These are phyloP conservation scores for Staphylotrichum longicolle DNA, from an alignment of 495 filamentous ascomycete genomes.

Conservation along the genomic window DNA sequence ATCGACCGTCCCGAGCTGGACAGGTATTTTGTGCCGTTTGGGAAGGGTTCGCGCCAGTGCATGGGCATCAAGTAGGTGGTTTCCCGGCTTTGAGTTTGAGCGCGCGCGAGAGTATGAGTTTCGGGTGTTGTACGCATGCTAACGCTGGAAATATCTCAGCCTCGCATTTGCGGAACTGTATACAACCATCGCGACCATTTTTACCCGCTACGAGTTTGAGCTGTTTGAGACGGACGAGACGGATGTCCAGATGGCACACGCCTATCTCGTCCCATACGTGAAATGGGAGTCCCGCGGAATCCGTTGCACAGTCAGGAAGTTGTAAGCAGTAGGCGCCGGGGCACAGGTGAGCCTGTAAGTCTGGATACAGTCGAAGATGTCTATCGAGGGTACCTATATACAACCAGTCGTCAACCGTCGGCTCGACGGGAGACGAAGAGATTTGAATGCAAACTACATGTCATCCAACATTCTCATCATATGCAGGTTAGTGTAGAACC, in stretches of 20 bases:
- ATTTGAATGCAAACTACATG: too few relatives aligned
- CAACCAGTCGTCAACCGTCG: too few relatives aligned
- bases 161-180: slow-evolving; percentile 19
- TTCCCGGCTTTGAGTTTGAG: neutral
- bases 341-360: too few relatives aligned
- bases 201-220: neutral
- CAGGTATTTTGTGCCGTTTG: slow-evolving; percentile 44
- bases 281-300: neutral
- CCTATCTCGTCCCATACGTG: slow-evolving; percentile 33
- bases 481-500: too few relatives aligned
- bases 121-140: too few relatives aligned
- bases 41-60: slow-evolving; percentile 45
- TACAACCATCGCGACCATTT: neutral
- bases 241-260: slow-evolving; percentile 40
- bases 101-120: too few relatives aligned
- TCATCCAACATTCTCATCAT: too few relatives aligned
- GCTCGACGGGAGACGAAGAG: too few relatives aligned
- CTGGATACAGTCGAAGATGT: too few relatives aligned
- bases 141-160: neutral
- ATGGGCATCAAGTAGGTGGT: slow-evolving; percentile 38
- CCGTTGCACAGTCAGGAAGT: neutral
- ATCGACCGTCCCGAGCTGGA: slow-evolving; percentile 25
- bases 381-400: too few relatives aligned
- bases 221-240: slow-evolving; percentile 40
- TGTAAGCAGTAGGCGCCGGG: neutral